Evolutionary conservation across 1,139 yeast species (phyloP).

Genomic region (Geotrichum aggregatum): DNA sequence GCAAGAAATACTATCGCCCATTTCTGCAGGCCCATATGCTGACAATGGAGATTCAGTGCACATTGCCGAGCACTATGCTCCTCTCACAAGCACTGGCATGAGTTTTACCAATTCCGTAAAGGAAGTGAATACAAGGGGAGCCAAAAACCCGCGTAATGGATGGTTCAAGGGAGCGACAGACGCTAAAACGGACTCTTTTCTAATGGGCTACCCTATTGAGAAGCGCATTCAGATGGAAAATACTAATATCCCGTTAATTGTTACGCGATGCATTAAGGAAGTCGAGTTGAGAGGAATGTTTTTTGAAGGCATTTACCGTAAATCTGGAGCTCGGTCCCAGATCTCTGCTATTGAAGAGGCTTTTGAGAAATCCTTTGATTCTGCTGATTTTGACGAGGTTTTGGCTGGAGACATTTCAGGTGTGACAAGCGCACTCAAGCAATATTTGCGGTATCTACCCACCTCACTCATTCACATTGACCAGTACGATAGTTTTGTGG

Average conservation of each 20-base stretch:
- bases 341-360: constrained; percentile 50
- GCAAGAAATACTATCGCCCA: constrained; percentile 24
- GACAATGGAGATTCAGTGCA: constrained; percentile 11
- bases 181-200: constrained; percentile 12
- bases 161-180: constrained; percentile 22
- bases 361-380: constrained; percentile 37
- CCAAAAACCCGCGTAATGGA: constrained; percentile 16
- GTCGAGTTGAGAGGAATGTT: constrained; percentile 71
- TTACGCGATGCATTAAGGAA: constrained; percentile 68
- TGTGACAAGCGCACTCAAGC: constrained; percentile 77
- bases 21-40: constrained; percentile 16
- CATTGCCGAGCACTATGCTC: constrained; percentile 19
- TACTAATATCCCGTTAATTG: constrained; percentile 60
- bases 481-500: constrained; percentile 62
- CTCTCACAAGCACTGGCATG: neutral
- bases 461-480: constrained; percentile 76
- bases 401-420: constrained; percentile 76
- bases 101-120: constrained; percentile 1
- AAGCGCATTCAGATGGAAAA: constrained; percentile 51
- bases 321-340: constrained; percentile 83
- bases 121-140: constrained; percentile 7
- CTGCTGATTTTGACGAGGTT: constrained; percentile 40
- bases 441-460: constrained; percentile 79
- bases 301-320: constrained; percentile 83
- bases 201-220: constrained; percentile 33